Base-by-base conservation (phyloP, 2,329 filamentous ascomycete genomes). In the Sporothrix sp. region DNA sequence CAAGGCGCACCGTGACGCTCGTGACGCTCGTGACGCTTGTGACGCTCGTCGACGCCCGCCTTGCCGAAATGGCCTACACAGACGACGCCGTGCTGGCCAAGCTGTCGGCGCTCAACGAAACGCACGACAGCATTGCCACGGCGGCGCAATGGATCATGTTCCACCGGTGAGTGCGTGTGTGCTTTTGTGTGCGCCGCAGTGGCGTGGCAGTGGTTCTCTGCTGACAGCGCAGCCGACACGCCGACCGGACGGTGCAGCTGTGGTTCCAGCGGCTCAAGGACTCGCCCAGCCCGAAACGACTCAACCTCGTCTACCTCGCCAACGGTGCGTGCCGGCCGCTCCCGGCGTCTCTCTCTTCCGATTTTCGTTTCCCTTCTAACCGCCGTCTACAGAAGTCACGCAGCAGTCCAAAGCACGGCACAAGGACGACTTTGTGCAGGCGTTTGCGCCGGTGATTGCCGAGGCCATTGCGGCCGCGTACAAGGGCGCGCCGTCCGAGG, bases 61-160 rank as follows among this genome's bases (percentile, higher is more conserved):
- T 28, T 28, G 25, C 7, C 39, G 38, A 21, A 8, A 96, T 98
- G 91, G 84, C 93, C 40, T 97, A 95, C 71, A 93, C 85, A 58
- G 90, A 97, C 68, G 93, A 98, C 71, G 87, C 89, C 42, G 89
- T 98, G 51, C 81, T 90, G 66, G 88, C 91, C 49, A 96, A 96
- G 72, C 83, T 98, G 49, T 94, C 90, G 28, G 87, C 89, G 37
- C 79, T 98, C 56, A 96, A 95, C 68, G 94, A 98, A 70, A 95
- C 89, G 10, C 91, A 98, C 66, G 93, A 98, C 65, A 94, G 89
- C 69, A 97, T 98, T 63, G 80, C 95, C 54, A 91, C 87, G 32
- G 90, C 95, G 56, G 89, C 93, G 52, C 91, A 97, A 81, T 98
- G 94, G 94, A 93, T 98, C 55, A 94, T 98, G 85, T 98, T 98